Evolutionary conservation across 176 grass and related monocot species (phyloP), one percentile per base, ranked within the genome.

Genomic region (Typha latifolia): DNA sequence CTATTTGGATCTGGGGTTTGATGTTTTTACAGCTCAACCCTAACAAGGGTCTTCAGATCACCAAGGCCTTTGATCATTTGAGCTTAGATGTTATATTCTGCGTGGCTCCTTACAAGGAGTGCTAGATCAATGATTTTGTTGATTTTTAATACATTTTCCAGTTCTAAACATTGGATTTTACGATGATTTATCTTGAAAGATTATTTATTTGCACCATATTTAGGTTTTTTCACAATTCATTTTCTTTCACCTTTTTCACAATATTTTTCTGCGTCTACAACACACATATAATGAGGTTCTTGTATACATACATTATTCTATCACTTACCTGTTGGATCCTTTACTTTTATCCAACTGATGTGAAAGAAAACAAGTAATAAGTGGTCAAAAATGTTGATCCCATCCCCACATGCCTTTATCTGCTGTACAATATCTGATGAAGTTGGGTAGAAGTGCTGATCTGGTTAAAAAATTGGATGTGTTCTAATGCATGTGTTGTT

Each of bases 401-500:
- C 14, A 7, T 53, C 26, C 32, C 31, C 15, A 69, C 26, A 51
- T 51, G 68, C 68, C 23, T 55, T 62, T 47, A 8, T 65, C 24
- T 16, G 9, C 5, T 43, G 8, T 10, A 43, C 9, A 43, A 0
- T 6, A 43, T 47, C 26, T 66, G 47, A 19, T 69, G 47, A 57
- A 8, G 0, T 26, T 15, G 32, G 8, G 69, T 26, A 29, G 15
- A 1, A 15, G 4, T 32, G 15, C 11, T 1, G 14, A 34, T 56
- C 24, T 57, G 13, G 51, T 32, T 23, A 32, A n/a, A n/a, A 34
- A 57, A 67, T 32, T 50, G 3, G 5, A 2, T 48, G 22, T 64
- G 20, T 37, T 65, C 82, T 91, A 47, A 91, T 49, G 20, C 22
- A 8, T 49, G 55, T n/a, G 12, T 80, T 23, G 10, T 56, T 79